A percentile compares a stretch with the other conserved stretches of the same genome.
Conservation (phyloP, 1,139 yeast genomes). For the Scheffersomyces lignicola region DNA sequence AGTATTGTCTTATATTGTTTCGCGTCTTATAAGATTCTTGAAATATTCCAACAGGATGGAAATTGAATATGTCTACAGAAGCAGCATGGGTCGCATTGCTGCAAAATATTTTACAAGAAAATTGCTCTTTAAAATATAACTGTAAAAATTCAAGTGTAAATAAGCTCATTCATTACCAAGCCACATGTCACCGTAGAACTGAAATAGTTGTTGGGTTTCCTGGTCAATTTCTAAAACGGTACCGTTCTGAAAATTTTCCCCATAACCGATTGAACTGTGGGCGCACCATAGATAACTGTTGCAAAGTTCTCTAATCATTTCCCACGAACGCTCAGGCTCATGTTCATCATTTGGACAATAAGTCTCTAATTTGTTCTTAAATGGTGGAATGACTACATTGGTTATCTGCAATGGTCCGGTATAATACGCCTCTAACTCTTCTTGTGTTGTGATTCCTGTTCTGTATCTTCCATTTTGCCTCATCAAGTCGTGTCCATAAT, state of each 20-base stretch:
- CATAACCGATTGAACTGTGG: slow-evolving; percentile 38
- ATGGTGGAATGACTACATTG: slow-evolving; percentile 34
- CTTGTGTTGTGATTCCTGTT: slow-evolving; percentile 15
- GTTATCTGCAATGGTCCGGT: slow-evolving; percentile 22
- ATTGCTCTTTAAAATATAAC: too few species aligned
- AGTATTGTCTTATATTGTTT: too few species aligned
- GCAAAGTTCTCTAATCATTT: slow-evolving; percentile 32
- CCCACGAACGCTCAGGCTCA: slow-evolving; percentile 29
- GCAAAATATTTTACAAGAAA: too few species aligned
- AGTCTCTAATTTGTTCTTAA: slow-evolving; percentile 23
- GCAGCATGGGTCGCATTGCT: too few species aligned
- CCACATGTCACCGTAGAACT: slow-evolving; percentile 37
- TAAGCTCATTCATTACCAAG: slow-evolving; percentile 26
- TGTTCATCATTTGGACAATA: slow-evolving; percentile 21
- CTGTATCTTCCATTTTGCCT: too few species aligned
- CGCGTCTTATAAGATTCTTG: too few species aligned
- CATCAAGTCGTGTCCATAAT: slow-evolving; percentile 26
- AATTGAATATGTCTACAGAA: too few species aligned
- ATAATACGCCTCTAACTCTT: slow-evolving; percentile 22
- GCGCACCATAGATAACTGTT: slow-evolving; percentile 45
- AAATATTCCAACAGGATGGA: too few species aligned
- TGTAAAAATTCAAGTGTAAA: neutral
- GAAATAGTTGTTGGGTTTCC: slow-evolving; percentile 20
- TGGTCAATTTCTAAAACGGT: slow-evolving; percentile 23
- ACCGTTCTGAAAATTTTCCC: slow-evolving; percentile 27